phyloP scores from a whole-genome alignment of 2,329 filamentous ascomycete genomes.

The Penicillium sp. region DNA sequence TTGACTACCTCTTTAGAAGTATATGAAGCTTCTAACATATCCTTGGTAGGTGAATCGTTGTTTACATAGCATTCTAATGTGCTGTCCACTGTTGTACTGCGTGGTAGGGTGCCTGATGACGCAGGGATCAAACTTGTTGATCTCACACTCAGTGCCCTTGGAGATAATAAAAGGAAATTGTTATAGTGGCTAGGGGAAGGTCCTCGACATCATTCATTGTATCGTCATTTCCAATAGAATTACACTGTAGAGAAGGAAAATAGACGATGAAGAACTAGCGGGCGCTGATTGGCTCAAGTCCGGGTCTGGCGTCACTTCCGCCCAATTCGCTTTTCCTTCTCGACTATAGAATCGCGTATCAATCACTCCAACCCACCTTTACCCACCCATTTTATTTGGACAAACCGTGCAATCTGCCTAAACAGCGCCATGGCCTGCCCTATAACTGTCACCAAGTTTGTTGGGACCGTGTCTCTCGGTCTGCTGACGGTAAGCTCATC shows the following conservation, averaged over 20 bases:
- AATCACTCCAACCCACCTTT: background rate
- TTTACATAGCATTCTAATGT: background rate
- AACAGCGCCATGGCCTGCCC: slow-evolving; percentile 61
- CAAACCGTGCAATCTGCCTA: too few species aligned
- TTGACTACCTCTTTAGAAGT: background rate
- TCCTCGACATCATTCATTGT: background rate
- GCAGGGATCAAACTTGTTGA: background rate
- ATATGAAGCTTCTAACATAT: background rate
- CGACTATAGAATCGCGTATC: background rate
- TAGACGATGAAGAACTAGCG: slow-evolving; percentile 8
- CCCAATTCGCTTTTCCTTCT: background rate
- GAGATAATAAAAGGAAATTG: background rate
- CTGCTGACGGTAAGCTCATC: slow-evolving; percentile 71
- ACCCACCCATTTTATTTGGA: background rate
- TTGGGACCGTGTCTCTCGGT: slow-evolving; percentile 86
- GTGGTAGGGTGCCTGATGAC: background rate
- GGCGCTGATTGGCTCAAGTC: slow-evolving; percentile 17
- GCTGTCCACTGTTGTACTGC: background rate
- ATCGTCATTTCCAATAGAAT: background rate
- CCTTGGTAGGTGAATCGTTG: background rate
- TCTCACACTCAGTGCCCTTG: background rate
- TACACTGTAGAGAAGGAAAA: background rate
- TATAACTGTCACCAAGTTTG: slow-evolving; percentile 83
- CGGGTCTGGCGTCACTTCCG: slow-evolving; percentile 10
- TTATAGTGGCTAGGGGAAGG: fast-evolving